Base-by-base conservation (phyloP, 805 yeast genomes). In the Metschnikowia chrysomelidarum region DNA sequence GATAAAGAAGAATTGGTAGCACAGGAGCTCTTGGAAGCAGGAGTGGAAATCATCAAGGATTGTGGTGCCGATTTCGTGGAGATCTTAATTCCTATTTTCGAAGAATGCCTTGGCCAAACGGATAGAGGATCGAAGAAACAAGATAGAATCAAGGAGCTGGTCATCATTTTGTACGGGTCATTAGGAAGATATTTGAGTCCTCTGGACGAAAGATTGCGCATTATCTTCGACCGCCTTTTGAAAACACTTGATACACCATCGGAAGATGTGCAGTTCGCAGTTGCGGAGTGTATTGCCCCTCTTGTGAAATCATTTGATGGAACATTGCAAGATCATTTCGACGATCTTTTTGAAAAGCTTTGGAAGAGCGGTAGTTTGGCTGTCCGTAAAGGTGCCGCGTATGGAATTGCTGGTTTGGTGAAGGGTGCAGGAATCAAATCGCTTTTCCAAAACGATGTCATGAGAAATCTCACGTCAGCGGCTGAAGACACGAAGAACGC, bases 371-470 rank as follows among this genome's bases (percentile, higher is more conserved):
- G 64, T 20, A 36, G 41, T 14, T 52, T 67, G 24, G 73, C 75
- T 1, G 67, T 70, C n/a, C 74, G 96, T 55, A 75, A 91, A 46
- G 99, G 98, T 53, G 91, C 96, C 2, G 98, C 98, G 1, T 88
- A 86, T 64, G 98, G 98, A 59, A 74, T 93, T 49, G 85, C 98
- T 15, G 99, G 99, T 44, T 62, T 93, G 28, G 91, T 85, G 3
- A 82, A 86, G 53, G 98, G 99, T 40, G 74, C 78, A 15, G 98
- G 98, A 47, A 78, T 93, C 34, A 72, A 78, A 40, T 73, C 94
- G 0, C 64, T 93, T 34, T 73, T 86, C 8, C 82, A 82, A 32
- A 78, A 76, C 53, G 95, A 87, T 50, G 72, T 93, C 27, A 78
- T 87, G 38, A 73, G 96, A 37, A 74, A 73, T 27, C 63, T 93